Evolutionary conservation across 768 basidiomycete species (phyloP).

Genomic region (Termitomyces sp.): DNA sequence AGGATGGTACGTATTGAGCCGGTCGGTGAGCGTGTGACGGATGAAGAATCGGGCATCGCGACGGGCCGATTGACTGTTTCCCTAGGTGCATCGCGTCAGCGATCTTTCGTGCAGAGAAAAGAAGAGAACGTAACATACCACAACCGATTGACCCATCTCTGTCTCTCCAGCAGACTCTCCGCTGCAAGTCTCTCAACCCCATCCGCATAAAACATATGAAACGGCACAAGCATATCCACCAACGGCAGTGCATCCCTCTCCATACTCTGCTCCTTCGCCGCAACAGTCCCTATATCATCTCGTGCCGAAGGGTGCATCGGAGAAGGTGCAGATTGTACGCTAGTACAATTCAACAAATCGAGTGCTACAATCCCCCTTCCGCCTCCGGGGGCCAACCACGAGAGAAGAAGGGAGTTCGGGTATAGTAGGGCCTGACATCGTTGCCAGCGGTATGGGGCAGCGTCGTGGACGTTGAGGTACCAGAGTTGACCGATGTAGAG

Average conservation of each 20-base stretch:
- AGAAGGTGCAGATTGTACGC: slow-evolving; percentile 78
- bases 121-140: slow-evolving; percentile 49
- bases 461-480: slow-evolving; percentile 90
- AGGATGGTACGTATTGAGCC: slow-evolving; percentile 66
- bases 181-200: slow-evolving; percentile 85
- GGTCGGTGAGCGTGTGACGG: slow-evolving; percentile 44
- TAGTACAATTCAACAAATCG: slow-evolving; percentile 82
- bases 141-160: slow-evolving; percentile 88
- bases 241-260: slow-evolving; percentile 42
- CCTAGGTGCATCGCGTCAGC: slow-evolving; percentile 34
- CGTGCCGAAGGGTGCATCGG: slow-evolving; percentile 75
- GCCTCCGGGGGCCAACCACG: slow-evolving; percentile 82
- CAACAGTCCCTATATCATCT: slow-evolving; percentile 84
- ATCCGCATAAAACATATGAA: slow-evolving; percentile 87
- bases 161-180: slow-evolving; percentile 82
- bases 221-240: slow-evolving; percentile 78
- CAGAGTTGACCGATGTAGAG: slow-evolving; percentile 80
- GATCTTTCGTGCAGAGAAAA: not conserved
- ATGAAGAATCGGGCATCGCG: slow-evolving; percentile 40
- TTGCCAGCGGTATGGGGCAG: slow-evolving; percentile 74
- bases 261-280: slow-evolving; percentile 60
- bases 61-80: slow-evolving; percentile 66
- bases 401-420: slow-evolving; percentile 78
- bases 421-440: slow-evolving; percentile 79
- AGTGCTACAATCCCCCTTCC: slow-evolving; percentile 82